These are phyloP conservation scores for Aspergillus carlsbadensis DNA, from an alignment of 495 filamentous ascomycete species.

Conservation along the genomic window DNA sequence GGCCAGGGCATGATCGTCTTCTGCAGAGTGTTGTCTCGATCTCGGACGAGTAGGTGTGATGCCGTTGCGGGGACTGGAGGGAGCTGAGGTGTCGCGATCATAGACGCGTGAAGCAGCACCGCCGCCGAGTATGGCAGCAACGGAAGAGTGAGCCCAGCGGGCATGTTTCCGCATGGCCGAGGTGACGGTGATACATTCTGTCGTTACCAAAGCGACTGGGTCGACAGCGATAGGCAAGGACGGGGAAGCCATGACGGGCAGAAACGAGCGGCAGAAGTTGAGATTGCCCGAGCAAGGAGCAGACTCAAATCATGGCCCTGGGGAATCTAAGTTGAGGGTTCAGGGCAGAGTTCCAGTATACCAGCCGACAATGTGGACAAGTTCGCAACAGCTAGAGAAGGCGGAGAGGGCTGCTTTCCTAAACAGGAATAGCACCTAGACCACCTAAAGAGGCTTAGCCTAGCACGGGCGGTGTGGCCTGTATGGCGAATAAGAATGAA, in stretches of 20 bases:
- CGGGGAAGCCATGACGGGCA: conserved; percentile 18
- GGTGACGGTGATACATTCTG: conserved; percentile 98
- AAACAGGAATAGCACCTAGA: conserved; percentile 7
- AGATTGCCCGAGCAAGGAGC: conserved; percentile 16
- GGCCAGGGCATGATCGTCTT: conserved; percentile 54
- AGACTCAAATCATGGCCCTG: conserved; percentile 23
- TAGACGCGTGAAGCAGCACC: conserved; percentile 54
- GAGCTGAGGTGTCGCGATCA: conserved; percentile 40
- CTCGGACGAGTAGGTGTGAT: conserved; percentile 17
- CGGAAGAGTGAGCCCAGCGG: conserved; percentile 93
- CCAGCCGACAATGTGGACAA: conserved; percentile 3
- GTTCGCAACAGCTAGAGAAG: conserved; percentile 5
- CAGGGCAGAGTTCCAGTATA: conserved; percentile 2
- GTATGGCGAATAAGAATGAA: too few species aligned
- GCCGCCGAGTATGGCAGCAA: conserved; percentile 91
- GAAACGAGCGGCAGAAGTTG: conserved; percentile 9
- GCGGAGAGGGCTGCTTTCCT: conserved; percentile 13
- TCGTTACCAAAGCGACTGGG: conserved; percentile 91
- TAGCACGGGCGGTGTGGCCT: background rate
- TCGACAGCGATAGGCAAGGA: conserved; percentile 78
- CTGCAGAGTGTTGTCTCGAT: conserved; percentile 22
- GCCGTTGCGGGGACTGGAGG: conserved; percentile 38
- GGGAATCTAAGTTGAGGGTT: background rate
- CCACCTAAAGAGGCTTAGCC: background rate
- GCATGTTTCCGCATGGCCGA: conserved; percentile 98